Conservation (phyloP, 306 rosid species). For the Pyrus betulifolia region DNA sequence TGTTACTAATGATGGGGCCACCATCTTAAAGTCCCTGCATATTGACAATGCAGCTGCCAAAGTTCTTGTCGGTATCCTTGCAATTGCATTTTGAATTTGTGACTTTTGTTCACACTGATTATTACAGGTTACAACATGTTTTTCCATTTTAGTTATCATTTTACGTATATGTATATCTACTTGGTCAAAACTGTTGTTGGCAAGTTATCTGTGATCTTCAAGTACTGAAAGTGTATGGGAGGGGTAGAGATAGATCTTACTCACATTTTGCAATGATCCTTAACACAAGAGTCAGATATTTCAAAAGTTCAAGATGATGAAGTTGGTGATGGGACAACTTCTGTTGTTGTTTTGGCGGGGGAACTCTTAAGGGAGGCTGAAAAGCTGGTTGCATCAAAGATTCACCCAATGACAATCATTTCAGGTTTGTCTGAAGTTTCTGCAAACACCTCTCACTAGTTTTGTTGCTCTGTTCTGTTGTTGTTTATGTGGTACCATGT, state of each 20-base stretch:
- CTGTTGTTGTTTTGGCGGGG: constrained; percentile 98
- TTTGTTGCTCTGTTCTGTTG: not conserved
- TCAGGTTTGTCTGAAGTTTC: constrained; percentile 43
- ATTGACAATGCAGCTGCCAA: constrained; percentile 98
- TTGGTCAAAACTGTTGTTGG: not conserved
- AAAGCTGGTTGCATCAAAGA: constrained; percentile 80
- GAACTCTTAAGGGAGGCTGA: constrained; percentile 95
- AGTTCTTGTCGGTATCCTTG: constrained; percentile 97
- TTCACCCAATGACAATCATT: constrained; percentile 98
- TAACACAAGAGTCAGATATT: constrained; percentile 56
- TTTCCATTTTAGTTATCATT: not conserved
- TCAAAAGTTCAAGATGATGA: constrained; percentile 99
- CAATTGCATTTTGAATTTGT: not conserved
- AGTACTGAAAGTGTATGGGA: not conserved
- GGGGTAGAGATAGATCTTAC: not conserved
- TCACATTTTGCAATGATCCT: constrained; percentile 25
- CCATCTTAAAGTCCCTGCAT: constrained; percentile 92
- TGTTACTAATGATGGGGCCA: constrained; percentile 94
- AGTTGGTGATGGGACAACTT: constrained; percentile 99
- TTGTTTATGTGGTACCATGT: not conserved
- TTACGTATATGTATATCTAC: not conserved
- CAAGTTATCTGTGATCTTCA: not conserved
- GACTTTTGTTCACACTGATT: not conserved
- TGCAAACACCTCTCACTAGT: not conserved
- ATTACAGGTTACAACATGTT: not conserved